Evolutionary conservation across 768 basidiomycete genomes (phyloP), one percentile per base, ranked within the genome.

Genomic region (Sarcomyxa edulis): DNA sequence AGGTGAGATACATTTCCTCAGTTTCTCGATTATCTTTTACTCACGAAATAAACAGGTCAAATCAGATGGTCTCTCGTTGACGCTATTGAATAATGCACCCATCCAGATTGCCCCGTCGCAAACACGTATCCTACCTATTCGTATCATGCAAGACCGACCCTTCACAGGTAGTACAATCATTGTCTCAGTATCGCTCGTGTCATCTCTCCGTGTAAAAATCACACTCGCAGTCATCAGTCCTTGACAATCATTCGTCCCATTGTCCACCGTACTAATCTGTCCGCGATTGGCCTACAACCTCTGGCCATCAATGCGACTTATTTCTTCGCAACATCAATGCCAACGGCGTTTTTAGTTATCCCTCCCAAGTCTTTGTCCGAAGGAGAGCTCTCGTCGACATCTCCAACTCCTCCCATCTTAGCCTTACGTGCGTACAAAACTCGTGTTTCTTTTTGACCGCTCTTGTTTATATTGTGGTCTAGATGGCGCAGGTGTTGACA

Each of bases 401-500:
- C n/a, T n/a, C 50, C 56, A n/a, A 51, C 58, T 23, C 68, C 77
- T 7, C 77, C 80, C 0, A 70, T 85, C 21, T 50, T 85, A 23
- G 76, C 79, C 19, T 59, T 91, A 41, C 81, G 85, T 85, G 46
- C 47, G 74, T 69, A 1, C 32, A 47, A 31, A 7, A 16, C 37
- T 19, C 36, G 39, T 20, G 22, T 24, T 28, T 18, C 4, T 29
- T 16, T 22, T 23, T 34, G 18, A 29, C 40, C 42, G 32, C 7
- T 44, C 21, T 38, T 28, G 15, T 24, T 33, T 11, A n/a, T 25
- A 43, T 15, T 41, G 3, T 32, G 27, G 28, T 28, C 22, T 45
- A 89, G 87, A 95, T 56, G 93, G 93, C 2, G 91, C 93, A 1
- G 92, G 92, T 2, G 87, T 88, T 4, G 82, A 92, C 43, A 71